A percentile compares a stretch with the other conserved stretches of the same genome.
phyloP scores from a whole-genome alignment of 306 rosid species.

The Glycine soja region DNA sequence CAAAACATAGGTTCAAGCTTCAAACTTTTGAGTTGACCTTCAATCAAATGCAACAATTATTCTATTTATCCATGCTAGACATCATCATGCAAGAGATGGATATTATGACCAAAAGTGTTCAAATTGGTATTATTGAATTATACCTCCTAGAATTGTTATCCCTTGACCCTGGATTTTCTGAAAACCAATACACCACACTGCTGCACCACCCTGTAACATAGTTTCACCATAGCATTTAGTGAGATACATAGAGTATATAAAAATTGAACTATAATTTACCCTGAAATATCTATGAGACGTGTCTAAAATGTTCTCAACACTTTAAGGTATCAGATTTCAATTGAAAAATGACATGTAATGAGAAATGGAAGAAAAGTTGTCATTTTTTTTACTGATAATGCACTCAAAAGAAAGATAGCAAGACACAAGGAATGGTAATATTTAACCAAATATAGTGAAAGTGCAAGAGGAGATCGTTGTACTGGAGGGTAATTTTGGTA shows the following conservation, averaged over 20 bases:
- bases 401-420: slow-evolving; percentile 13
- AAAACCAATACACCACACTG: slow-evolving; percentile 94
- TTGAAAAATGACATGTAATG: not conserved
- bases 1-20: slow-evolving; percentile 23
- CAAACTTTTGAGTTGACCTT: not conserved
- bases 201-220: slow-evolving; percentile 65
- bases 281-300: slow-evolving; percentile 20
- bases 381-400: not conserved
- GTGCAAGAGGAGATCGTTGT: slow-evolving; percentile 20
- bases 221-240: slow-evolving; percentile 34
- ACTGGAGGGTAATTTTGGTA: slow-evolving; percentile 14
- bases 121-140: not conserved
- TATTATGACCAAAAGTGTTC: slow-evolving; percentile 9
- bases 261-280: slow-evolving; percentile 1
- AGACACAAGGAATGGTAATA: slow-evolving; percentile 25
- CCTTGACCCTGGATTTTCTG: slow-evolving; percentile 84
- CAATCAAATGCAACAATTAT: slow-evolving; percentile 16
- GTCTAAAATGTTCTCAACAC: too few relatives aligned
- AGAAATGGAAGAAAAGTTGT: slow-evolving; percentile 16
- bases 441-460: slow-evolving; percentile 25
- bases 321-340: too few relatives aligned
- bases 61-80: slow-evolving; percentile 13
- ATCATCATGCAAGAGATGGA: slow-evolving; percentile 6
- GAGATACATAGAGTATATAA: slow-evolving; percentile 38
- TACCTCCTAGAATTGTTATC: slow-evolving; percentile 96